These are phyloP conservation scores for Schizosaccharomyces osmophilus DNA, from an alignment of 805 yeast species.

Conservation along the genomic window DNA sequence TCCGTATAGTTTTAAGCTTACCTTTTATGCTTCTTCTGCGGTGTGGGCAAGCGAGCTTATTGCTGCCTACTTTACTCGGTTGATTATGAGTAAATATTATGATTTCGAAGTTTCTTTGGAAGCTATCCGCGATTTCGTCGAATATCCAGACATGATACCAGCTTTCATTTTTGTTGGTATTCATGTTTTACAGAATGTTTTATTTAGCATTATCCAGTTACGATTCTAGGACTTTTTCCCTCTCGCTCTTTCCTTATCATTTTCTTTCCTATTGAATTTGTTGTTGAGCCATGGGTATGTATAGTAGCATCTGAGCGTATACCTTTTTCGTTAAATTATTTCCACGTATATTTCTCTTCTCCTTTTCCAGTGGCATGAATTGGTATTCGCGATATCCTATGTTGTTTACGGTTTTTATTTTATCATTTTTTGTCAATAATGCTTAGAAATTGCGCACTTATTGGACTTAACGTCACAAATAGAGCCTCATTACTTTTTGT, in stretches of 20 bases:
- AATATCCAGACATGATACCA: slow-evolving; percentile 1
- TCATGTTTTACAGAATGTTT: slow-evolving; percentile 2
- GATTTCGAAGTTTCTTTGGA: background rate
- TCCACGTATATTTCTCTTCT: too few species aligned
- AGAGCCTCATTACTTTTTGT: too few species aligned
- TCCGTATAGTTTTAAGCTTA: background rate
- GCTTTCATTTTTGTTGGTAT: background rate
- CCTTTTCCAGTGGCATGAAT: too few species aligned
- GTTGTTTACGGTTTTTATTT: too few species aligned
- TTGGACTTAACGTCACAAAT: too few species aligned
- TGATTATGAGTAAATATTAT: background rate
- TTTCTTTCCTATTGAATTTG: background rate
- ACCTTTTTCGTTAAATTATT: too few species aligned
- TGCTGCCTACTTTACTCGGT: background rate
- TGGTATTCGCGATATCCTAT: too few species aligned
- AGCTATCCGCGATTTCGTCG: background rate
- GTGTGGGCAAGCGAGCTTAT: slow-evolving; percentile 1
- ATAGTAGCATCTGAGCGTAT: too few species aligned
- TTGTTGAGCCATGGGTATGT: background rate
- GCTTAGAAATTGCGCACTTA: too few species aligned
- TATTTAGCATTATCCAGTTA: background rate
- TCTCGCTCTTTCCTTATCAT: background rate
- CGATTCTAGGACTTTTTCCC: background rate
- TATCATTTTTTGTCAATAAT: too few species aligned
- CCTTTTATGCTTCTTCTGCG: background rate